Evolutionary conservation across 73 alveolate species (phyloP), one percentile per base, ranked within the genome.

Genomic region (Paramecium sexaurelia): DNA sequence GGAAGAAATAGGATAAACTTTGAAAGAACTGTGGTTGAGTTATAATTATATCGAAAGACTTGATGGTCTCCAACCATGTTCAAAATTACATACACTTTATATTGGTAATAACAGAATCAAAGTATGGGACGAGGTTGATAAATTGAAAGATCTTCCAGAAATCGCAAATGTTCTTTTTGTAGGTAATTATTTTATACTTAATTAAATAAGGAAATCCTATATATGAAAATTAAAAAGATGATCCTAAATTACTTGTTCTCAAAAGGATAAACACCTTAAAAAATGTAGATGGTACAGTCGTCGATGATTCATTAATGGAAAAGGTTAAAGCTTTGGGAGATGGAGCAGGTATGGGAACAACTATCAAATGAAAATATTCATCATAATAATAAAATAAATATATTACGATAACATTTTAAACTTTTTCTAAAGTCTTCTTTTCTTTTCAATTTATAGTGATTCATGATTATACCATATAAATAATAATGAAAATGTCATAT

Each of bases 41-140:
- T 98, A 98, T 96, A 98, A 98, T 94, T 95, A 83, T 85, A 98
- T 98, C 29, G 99, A 98, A 88, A 96, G 97, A 88, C 90, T 98
- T 55, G 99, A 98, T 86, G 99, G 99, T 33, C 97, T 98, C n/a
- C 95, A 96, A 55, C 98, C 99, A 24, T 98, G 99, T 93, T 94
- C 90, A 51, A 95, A 94, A 85, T 95, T 97, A 51, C 96, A 95
- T 55, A 97, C 99, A 24, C 94, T 97, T 27, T 97, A 93, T 95
- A 90, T 97, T 61, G 94, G 98, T 20, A 96, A 97, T 93, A 97
- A 97, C 87, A 95, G 95, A 93, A 96, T 97, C 92, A 92, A 93
- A 73, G 87, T 92, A 47, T 96, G 98, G 98, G 99, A 97, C 55
- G 99, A 97, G 85, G 95, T 97, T 47, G 95, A 95, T 75, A 97